Conservation (phyloP, 306 rosid species). For the Inga laurina region DNA sequence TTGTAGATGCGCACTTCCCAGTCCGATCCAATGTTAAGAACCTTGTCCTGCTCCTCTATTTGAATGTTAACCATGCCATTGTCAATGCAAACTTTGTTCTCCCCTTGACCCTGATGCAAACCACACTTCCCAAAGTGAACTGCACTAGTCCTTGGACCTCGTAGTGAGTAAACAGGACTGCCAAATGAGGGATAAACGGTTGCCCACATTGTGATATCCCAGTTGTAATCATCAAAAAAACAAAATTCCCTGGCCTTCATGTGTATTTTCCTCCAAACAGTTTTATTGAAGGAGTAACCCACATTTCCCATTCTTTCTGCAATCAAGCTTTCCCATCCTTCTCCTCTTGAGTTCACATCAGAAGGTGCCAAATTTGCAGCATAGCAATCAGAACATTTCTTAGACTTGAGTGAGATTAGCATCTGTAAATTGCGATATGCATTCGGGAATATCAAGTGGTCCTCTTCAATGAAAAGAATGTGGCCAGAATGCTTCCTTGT, state of each 20-base stretch:
- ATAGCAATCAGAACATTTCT: slow-evolving; percentile 83
- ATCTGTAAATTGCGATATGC: slow-evolving; percentile 82
- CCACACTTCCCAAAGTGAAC: slow-evolving; percentile 96
- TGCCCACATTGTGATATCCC: slow-evolving; percentile 99
- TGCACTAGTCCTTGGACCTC: slow-evolving; percentile 90
- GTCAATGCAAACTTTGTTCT: slow-evolving; percentile 66
- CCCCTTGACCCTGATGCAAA: slow-evolving; percentile 96
- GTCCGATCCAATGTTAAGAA: slow-evolving; percentile 63
- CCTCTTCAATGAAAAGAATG: slow-evolving; percentile 92
- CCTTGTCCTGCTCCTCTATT: slow-evolving; percentile 60
- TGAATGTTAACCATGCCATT: slow-evolving; percentile 60
- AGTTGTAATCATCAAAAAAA: slow-evolving; percentile 88
- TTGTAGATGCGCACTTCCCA: slow-evolving; percentile 66
- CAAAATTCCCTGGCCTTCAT: slow-evolving; percentile 77
- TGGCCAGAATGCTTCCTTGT: slow-evolving; percentile 64
- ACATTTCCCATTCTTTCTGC: slow-evolving; percentile 98
- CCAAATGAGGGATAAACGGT: slow-evolving; percentile 96
- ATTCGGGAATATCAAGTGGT: slow-evolving; percentile 85
- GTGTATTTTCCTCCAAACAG: slow-evolving; percentile 91
- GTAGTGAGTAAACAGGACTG: slow-evolving; percentile 73
- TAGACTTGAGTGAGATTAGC: slow-evolving; percentile 64
- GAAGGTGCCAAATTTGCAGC: slow-evolving; percentile 94
- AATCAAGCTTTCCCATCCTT: slow-evolving; percentile 61
- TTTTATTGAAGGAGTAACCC: slow-evolving; percentile 81
- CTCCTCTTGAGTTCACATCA: slow-evolving; percentile 93